These are phyloP conservation scores for Blastobotrys peoriensis DNA, from an alignment of 805 yeast genomes.

Conservation along the genomic window DNA sequence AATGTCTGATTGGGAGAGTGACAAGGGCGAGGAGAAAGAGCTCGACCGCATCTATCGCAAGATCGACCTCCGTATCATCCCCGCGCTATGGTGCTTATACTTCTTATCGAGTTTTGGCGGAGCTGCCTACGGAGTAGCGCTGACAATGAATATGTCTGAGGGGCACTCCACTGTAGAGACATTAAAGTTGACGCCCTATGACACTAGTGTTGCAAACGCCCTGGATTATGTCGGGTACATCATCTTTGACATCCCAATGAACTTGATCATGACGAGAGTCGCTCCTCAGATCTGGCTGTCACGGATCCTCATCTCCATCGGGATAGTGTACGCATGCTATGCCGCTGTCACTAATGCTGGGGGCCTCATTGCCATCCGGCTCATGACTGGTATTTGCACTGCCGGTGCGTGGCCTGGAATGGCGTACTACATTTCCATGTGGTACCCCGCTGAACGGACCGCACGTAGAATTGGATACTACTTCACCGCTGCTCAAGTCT, in stretches of 20 bases:
- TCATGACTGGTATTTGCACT: constrained; percentile 68
- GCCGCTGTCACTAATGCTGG: constrained; percentile 48
- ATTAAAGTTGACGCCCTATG: constrained; percentile 47
- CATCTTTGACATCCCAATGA: constrained; percentile 84
- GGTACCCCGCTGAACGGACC: constrained; percentile 77
- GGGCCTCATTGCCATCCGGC: constrained; percentile 66
- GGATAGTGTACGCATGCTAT: constrained; percentile 71
- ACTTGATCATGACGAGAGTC: constrained; percentile 71
- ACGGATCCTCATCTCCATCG: constrained; percentile 70
- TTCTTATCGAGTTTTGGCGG: constrained; percentile 75
- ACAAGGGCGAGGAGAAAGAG: constrained; percentile 13
- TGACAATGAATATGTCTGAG: constrained; percentile 64
- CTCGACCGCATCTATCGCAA: constrained; percentile 41
- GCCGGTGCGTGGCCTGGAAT: constrained; percentile 92
- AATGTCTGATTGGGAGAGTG: no score
- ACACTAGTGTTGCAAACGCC: constrained; percentile 70
- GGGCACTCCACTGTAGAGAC: constrained; percentile 57
- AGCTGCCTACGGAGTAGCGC: constrained; percentile 68
- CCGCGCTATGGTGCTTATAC: constrained; percentile 75
- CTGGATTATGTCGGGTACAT: constrained; percentile 78
- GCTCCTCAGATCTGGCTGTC: constrained; percentile 84
- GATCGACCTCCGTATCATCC: constrained; percentile 66
- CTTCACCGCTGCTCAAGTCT: constrained; percentile 87
- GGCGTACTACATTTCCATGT: constrained; percentile 73
- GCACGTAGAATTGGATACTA: constrained; percentile 81